A percentile compares a stretch with the other conserved stretches of the same genome.
Conservation (phyloP, 2,329 filamentous ascomycete genomes). For the Aschersonia sp. region DNA sequence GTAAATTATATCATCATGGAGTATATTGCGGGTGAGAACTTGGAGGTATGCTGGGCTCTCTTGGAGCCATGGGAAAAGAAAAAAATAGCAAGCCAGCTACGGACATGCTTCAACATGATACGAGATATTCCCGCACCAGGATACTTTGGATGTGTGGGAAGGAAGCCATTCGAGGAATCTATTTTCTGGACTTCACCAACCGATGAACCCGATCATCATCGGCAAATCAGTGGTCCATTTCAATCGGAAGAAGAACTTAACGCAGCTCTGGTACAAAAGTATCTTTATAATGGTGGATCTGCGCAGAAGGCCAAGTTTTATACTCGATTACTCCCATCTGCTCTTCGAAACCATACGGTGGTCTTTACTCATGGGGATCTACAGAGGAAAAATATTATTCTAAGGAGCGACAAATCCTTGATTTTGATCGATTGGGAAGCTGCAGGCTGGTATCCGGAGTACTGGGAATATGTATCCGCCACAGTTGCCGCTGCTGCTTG, state of each 20-base stretch:
- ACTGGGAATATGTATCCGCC: neutral
- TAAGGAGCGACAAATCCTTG: neutral
- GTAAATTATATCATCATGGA: constrained; percentile 10
- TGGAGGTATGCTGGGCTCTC: constrained; percentile 1
- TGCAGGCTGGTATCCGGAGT: neutral
- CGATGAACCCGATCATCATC: neutral
- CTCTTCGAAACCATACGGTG: neutral
- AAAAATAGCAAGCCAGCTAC: constrained; percentile 1
- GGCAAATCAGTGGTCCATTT: constrained; percentile 5
- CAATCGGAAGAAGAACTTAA: constrained; percentile 5
- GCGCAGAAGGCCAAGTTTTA: neutral
- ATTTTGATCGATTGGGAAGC: constrained; percentile 2
- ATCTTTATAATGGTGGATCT: constrained; percentile 4
- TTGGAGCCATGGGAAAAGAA: neutral
- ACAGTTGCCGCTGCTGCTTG: neutral
- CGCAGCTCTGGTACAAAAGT: constrained; percentile 5
- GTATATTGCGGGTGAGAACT: constrained; percentile 6
- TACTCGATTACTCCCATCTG: constrained; percentile 19
- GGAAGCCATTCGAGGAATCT: constrained; percentile 6
- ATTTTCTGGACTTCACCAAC: constrained; percentile 6
- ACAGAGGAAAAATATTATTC: constrained; percentile 1
- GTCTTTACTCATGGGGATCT: constrained; percentile 3
- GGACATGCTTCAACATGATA: neutral
- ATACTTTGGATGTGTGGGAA: constrained; percentile 8
- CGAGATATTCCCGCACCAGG: constrained; percentile 4